Base-by-base conservation (phyloP, 331 rosid genomes). In the Quercus tomentella region DNA sequence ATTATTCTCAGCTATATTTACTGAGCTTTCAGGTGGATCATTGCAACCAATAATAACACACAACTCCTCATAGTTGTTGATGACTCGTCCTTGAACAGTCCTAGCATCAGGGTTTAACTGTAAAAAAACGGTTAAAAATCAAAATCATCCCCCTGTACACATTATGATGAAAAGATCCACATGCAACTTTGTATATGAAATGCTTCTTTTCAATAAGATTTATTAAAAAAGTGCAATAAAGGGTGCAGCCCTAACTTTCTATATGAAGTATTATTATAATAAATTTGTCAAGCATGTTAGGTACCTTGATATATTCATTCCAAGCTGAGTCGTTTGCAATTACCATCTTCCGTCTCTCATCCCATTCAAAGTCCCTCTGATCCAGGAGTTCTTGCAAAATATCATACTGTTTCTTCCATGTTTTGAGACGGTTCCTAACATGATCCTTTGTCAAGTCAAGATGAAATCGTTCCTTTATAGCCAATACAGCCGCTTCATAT, bases 41-140 rank as follows among this genome's bases (percentile, higher is more conserved):
- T 54, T 45, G 65, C 80, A 81, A 56, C 90, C 88, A 49, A 84
- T 63, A 57, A 89, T 84, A 73, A 86, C 75, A 83, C 86, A 76
- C 74, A 86, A 75, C 78, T 86, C 90, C 37, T 86, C 30, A 37
- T 72, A 86, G 84, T 86, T 89, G 68, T 83, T 83, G 54, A 89
- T 84, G 70, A 79, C 74, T 57, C 82, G 85, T 62, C 90, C 90
- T 82, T 87, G 77, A 41, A 86, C 88, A 72, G 82, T 37, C 73
- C 87, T 87, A 82, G 88, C 90, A 73, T 89, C 87, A 37, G 89
- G 86, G 80, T 84, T 86, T 73, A 72, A 76, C 87, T 84, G 90
- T 55, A 45, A 26, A 76, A 82, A 68, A 73, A 72, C 70, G 51
- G 70, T 49, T 56, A 23, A 76, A 21, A 14, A 51, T 49, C 17